Conservation (phyloP, 1,139 yeast species). For the Entelexis paramagnoliae region DNA sequence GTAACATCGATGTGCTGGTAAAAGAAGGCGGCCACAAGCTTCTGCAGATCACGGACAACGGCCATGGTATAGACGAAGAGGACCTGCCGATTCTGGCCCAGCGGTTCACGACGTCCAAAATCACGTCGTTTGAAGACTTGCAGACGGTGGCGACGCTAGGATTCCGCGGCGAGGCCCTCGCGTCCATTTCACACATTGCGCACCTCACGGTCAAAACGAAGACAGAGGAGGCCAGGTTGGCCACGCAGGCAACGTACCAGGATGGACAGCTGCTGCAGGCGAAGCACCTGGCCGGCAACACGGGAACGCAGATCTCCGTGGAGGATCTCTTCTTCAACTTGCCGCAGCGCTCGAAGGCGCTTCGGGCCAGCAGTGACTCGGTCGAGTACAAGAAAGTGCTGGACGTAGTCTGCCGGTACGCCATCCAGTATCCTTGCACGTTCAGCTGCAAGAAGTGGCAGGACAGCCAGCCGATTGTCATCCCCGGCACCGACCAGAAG, state of each 20-base stretch:
- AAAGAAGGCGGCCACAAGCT: conserved; percentile 57
- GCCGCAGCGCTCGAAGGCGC: conserved; percentile 63
- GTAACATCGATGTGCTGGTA: conserved; percentile 49
- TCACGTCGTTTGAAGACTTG: conserved; percentile 44
- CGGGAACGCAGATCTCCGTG: conserved; percentile 75
- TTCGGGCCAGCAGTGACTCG: conserved; percentile 31
- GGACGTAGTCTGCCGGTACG: conserved; percentile 77
- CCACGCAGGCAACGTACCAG: conserved; percentile 50
- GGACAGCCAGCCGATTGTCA: conserved; percentile 33
- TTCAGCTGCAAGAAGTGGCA: conserved; percentile 73
- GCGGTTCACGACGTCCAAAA: conserved; percentile 64
- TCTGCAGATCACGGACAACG: conserved; percentile 64
- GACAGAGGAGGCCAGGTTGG: conserved; percentile 49
- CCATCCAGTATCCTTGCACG: conserved; percentile 61
- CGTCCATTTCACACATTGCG: conserved; percentile 56
- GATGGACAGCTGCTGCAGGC: conserved; percentile 57
- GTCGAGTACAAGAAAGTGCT: conserved; percentile 71
- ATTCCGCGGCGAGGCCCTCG: conserved; percentile 64
- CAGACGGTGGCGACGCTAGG: conserved; percentile 51
- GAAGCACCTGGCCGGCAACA: conserved; percentile 72
- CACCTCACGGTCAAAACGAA: conserved; percentile 68
- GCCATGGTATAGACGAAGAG: conserved; percentile 49
- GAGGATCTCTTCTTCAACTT: conserved; percentile 87
- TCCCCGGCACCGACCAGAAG: conserved; percentile 26
- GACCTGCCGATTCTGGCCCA: conserved; percentile 55